Percentiles rank a stretch among this genome's conserved stretches.
Evolutionary conservation across 2,329 filamentous ascomycete species (phyloP).

Genomic region (Diaporthe sp.): DNA sequence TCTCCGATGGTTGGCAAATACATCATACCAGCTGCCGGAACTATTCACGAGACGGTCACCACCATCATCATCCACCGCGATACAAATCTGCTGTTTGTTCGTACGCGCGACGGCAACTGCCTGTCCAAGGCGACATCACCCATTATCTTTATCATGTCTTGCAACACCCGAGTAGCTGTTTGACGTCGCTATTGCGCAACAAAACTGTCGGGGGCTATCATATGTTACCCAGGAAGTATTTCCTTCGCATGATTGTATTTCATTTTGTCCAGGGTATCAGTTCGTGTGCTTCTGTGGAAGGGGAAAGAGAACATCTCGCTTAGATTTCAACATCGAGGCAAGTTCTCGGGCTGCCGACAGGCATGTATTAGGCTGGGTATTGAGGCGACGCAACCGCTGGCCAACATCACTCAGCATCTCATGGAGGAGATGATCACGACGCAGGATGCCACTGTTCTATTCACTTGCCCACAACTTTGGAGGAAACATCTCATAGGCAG

Average conservation of each 20-base stretch:
- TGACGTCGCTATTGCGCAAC: constrained; percentile 22
- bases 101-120: not conserved
- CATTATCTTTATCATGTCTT: constrained; percentile 37
- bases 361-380: constrained; percentile 40
- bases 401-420: constrained; percentile 30
- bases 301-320: constrained; percentile 25
- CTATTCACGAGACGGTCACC: constrained; percentile 8
- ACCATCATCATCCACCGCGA: constrained; percentile 14
- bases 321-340: constrained; percentile 40
- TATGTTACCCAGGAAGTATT: constrained; percentile 45
- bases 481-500: constrained; percentile 41
- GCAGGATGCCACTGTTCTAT: constrained; percentile 41
- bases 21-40: constrained; percentile 23
- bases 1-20: not conserved
- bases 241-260: constrained; percentile 39
- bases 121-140: constrained; percentile 25
- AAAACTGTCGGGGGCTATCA: constrained; percentile 26
- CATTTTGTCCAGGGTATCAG: constrained; percentile 40
- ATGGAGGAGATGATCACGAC: constrained; percentile 36
- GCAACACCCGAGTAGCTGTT: constrained; percentile 23
- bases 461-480: constrained; percentile 41
- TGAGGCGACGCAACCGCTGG: constrained; percentile 23
- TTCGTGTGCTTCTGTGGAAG: constrained; percentile 24
- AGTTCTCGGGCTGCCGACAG: constrained; percentile 34
- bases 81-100: constrained; percentile 22